Base-by-base conservation (phyloP, 108 stramenopile species). In the Fistulifera solaris region DNA sequence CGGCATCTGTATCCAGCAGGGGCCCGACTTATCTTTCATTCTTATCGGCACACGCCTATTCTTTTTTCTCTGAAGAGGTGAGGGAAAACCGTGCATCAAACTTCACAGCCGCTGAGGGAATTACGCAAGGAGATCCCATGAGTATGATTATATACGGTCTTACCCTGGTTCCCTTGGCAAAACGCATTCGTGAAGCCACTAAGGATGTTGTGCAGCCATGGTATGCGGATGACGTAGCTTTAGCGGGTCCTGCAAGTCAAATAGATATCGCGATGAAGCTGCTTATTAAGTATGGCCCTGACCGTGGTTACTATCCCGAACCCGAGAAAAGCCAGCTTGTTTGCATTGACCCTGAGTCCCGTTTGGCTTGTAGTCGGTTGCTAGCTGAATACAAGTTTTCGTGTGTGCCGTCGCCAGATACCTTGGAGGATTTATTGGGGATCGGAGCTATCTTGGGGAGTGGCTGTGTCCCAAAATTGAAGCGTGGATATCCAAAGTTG, bases 101-200 rank as follows among this genome's bases (percentile, higher is more conserved):
- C 44, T 45, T 3, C 21, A 8, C 7, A 45, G 44, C 44, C 21
- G 44, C n/a, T 40, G 44, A 21, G 5, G 44, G 44, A 3, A 21
- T 51, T 7, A 63, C 56, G 1, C 71, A 67, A 45, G 66, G 71
- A 8, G 57, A 67, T 28, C 71, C 66, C 1, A 54, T 72, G 15
- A 46, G 60, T 5, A 72, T 72, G 71, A 25, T 63, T 1, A 24
- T 66, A 12, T 71, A 65, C 48, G 64, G 70, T 3, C n/a, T 71
- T 26, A 43, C 40, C 12, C 49, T 72, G 14, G 22, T 65, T 18
- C 71, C 71, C 7, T 41, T 72, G 3, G 40, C 38, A 14, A 35
- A 50, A 40, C 15, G 0, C 23, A 38, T 72, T 14, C 25, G 44
- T 13, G 14, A 39, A 11, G 47, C 31, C 3, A 38, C 48, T 21